Evolutionary conservation across 306 rosid species (phyloP).

Genomic region (Acacia melanoxylon): DNA sequence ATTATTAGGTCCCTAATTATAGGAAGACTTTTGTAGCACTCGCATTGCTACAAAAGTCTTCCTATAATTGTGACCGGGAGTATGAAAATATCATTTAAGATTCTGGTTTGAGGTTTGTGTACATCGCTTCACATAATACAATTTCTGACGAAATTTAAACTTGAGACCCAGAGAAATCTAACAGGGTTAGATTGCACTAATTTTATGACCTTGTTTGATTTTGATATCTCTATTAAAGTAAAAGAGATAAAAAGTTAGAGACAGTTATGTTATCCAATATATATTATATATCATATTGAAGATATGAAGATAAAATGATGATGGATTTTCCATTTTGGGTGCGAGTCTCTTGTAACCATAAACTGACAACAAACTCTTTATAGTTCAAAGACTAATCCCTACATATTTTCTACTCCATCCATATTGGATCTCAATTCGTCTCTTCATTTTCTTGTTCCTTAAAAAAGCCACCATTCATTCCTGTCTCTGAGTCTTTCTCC

Average conservation of each 20-base stretch:
- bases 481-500: background rate
- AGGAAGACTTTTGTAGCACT: no score
- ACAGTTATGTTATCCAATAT: background rate
- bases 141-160: no score
- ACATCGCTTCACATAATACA: no score
- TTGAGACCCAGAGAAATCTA: no score
- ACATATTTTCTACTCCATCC: conserved; percentile 41
- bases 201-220: background rate
- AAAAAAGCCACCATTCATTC: conserved; percentile 26
- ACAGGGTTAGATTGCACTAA: no score
- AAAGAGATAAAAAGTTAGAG: background rate
- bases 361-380: conserved; percentile 34
- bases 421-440: background rate
- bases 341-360: background rate
- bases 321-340: background rate
- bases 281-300: background rate
- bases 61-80: no score
- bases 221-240: background rate
- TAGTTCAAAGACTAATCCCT: conserved; percentile 38
- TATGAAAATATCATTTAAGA: no score
- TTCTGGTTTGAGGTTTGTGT: no score
- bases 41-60: no score
- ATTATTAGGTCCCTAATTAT: no score
- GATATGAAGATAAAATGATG: background rate
- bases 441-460: conserved; percentile 4